These are phyloP conservation scores for Leptographium procerum DNA, from an alignment of 2,329 filamentous ascomycete genomes.

Conservation along the genomic window DNA sequence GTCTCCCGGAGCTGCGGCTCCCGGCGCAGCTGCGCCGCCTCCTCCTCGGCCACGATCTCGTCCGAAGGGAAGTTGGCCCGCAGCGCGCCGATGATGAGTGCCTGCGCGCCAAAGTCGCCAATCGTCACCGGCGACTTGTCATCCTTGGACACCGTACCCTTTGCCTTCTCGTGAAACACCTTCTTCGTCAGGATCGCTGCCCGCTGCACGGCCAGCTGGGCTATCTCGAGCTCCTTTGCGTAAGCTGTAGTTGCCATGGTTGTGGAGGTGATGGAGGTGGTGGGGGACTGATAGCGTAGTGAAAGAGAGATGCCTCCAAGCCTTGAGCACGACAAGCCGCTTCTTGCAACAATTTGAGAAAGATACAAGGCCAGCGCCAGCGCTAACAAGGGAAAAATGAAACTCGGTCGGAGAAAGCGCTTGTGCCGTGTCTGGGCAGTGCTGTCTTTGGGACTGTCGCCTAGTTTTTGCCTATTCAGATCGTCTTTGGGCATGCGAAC, in stretches of 20 bases:
- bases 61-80: conserved; percentile 82
- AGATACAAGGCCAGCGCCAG: conserved; percentile 12
- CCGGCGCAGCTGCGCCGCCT: conserved; percentile 66
- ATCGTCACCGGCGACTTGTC: conserved; percentile 96
- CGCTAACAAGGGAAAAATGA: conserved; percentile 6
- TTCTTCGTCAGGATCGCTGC: conserved; percentile 44
- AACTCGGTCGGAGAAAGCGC: background rate
- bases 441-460: too few species aligned
- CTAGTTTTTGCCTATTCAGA: background rate
- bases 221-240: conserved; percentile 67
- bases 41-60: conserved; percentile 90
- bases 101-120: conserved; percentile 95
- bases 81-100: conserved; percentile 85
- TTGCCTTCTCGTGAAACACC: conserved; percentile 68
- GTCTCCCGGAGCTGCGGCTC: conserved; percentile 58
- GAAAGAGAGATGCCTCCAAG: background rate
- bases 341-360: background rate
- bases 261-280: background rate
- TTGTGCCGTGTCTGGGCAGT: background rate
- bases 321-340: background rate
- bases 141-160: conserved; percentile 87
- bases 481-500: too few species aligned
- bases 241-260: conserved; percentile 38
- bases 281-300: conserved; percentile 44
- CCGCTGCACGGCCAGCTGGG: conserved; percentile 80